phyloP scores from a whole-genome alignment of 352 stramenopile species.

The Pythium coloratum region DNA sequence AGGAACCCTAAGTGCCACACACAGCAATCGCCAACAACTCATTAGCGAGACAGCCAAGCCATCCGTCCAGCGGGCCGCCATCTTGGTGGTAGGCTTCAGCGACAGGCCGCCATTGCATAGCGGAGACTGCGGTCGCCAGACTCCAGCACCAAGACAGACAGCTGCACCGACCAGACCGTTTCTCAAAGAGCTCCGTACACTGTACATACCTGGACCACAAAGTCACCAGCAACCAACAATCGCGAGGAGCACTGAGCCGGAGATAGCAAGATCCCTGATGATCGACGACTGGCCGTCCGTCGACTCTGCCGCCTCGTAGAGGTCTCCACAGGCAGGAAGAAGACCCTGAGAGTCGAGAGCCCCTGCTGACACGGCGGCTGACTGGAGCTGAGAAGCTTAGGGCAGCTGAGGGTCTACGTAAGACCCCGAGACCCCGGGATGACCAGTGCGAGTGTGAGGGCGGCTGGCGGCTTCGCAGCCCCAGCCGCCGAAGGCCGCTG shows the following conservation, averaged over 20 bases:
- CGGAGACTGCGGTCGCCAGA: neutral
- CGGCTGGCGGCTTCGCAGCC: neutral
- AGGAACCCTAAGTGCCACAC: neutral
- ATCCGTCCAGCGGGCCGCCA: neutral
- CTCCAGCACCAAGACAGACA: neutral
- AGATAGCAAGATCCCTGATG: neutral
- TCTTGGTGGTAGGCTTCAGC: neutral
- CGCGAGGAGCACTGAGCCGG: neutral
- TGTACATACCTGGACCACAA: neutral
- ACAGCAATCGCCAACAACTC: neutral
- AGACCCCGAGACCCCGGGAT: neutral
- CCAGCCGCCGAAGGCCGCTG: too few relatives aligned
- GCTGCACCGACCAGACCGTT: neutral
- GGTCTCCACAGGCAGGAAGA: too few relatives aligned
- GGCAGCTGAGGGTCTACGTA: neutral
- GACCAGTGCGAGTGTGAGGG: too few relatives aligned
- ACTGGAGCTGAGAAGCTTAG: neutral
- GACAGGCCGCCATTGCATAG: neutral
- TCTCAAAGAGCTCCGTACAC: neutral
- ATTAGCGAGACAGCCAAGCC: neutral
- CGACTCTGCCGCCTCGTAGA: neutral
- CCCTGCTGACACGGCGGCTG: neutral
- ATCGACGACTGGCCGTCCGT: neutral
- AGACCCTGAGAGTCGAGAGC: neutral
- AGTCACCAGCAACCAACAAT: neutral